Conservation (phyloP, 306 rosid genomes). For the Pueraria montana region DNA sequence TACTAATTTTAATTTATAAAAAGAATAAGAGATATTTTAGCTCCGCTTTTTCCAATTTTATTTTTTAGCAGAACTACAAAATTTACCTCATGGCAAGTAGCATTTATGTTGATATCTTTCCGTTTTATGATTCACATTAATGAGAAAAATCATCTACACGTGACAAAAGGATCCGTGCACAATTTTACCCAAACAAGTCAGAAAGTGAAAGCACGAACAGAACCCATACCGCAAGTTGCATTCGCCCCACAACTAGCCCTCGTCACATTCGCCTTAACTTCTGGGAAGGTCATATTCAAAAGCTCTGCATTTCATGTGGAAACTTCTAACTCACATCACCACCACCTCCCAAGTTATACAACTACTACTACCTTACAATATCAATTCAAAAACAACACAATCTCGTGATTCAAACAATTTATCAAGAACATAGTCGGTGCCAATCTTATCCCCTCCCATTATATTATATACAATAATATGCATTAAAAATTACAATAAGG, state of each 20-base stretch:
- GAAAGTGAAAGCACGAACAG: slow-evolving; percentile 28
- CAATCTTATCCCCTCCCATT: not conserved
- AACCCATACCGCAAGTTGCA: slow-evolving; percentile 50
- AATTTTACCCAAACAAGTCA: slow-evolving; percentile 1
- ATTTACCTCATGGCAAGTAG: too few relatives aligned
- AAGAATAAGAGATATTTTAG: too few relatives aligned
- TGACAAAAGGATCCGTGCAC: slow-evolving; percentile 18
- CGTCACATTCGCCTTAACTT: slow-evolving; percentile 50
- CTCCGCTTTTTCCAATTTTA: too few relatives aligned
- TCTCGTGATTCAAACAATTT: not conserved
- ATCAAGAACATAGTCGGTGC: slow-evolving; percentile 20
- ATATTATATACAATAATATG: not conserved
- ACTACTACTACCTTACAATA: not conserved
- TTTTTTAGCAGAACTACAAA: not conserved
- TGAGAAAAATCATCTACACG: not conserved
- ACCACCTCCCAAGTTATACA: not conserved
- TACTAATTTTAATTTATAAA: not conserved
- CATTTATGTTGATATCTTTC: not conserved
- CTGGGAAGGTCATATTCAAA: slow-evolving; percentile 34
- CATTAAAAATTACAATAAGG: not conserved
- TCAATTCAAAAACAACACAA: not conserved
- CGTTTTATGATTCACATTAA: not conserved
- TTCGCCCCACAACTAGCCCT: slow-evolving; percentile 26
- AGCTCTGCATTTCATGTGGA: slow-evolving; percentile 43
- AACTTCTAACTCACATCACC: slow-evolving; percentile 44